These are phyloP conservation scores for Xylariaceae sp. DNA, from an alignment of 2,329 filamentous ascomycete genomes.

Conservation along the genomic window DNA sequence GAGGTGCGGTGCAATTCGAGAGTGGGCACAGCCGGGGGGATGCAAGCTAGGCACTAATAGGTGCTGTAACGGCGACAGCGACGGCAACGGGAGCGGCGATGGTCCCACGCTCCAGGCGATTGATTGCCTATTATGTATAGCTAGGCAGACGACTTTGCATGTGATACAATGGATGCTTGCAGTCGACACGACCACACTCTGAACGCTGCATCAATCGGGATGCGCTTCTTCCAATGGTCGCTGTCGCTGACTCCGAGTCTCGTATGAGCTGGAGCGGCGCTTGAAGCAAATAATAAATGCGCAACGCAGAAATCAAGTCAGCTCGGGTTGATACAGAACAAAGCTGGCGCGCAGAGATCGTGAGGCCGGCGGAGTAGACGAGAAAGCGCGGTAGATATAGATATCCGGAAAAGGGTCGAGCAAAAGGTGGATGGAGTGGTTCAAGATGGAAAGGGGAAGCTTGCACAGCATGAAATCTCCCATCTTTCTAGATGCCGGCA, in stretches of 20 bases:
- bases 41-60: not conserved
- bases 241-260: too few species aligned
- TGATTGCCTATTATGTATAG: constrained; percentile 1
- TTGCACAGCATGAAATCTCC: not conserved
- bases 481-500: not conserved
- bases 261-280: not conserved
- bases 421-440: not conserved
- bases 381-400: not conserved
- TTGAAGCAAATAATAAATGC: constrained; percentile 3
- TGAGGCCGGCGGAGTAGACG: not conserved
- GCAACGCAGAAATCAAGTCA: constrained; percentile 2
- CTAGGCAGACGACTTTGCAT: constrained; percentile 18
- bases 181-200: constrained; percentile 9
- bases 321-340: not conserved
- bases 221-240: too few species aligned
- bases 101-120: not conserved
- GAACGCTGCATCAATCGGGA: not conserved
- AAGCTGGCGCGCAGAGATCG: not conserved
- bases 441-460: not conserved
- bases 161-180: constrained; percentile 16
- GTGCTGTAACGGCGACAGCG: not conserved
- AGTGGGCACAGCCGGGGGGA: constrained; percentile 1
- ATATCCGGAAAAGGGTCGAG: not conserved
- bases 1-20: constrained; percentile 3
- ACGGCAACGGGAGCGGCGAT: constrained; percentile 1